A percentile compares a stretch with the other conserved stretches of the same genome.
These are phyloP conservation scores for Geotrichum macrosporum DNA, from an alignment of 1,139 yeast genomes.

Conservation along the genomic window DNA sequence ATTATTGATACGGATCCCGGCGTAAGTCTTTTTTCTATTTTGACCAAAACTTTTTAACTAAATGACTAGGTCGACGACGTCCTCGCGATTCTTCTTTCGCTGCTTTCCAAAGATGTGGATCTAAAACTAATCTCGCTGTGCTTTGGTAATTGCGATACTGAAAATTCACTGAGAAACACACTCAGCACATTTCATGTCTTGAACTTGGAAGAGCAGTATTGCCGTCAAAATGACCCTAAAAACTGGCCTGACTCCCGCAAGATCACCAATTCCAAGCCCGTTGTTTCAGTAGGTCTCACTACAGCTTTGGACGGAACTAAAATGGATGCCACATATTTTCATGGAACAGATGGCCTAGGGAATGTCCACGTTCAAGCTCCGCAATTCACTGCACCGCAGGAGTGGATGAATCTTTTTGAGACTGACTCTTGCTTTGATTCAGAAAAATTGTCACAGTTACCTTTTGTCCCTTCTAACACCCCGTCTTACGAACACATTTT, in stretches of 20 bases:
- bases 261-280: slow-evolving; percentile 27
- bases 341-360: slow-evolving; percentile 43
- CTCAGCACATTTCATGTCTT: slow-evolving; percentile 39
- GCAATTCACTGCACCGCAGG: slow-evolving; percentile 36
- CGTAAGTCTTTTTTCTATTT: slow-evolving; percentile 23
- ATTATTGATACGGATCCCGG: slow-evolving; percentile 44
- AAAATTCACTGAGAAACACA: slow-evolving; percentile 38
- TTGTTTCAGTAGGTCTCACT: slow-evolving; percentile 37
- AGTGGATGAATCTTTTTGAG: slow-evolving; percentile 32
- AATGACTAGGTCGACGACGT: slow-evolving; percentile 40
- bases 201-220: slow-evolving; percentile 32
- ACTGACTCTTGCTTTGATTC: slow-evolving; percentile 9
- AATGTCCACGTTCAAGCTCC: slow-evolving; percentile 39
- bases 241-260: slow-evolving; percentile 26
- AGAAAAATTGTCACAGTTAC: slow-evolving; percentile 28
- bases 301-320: slow-evolving; percentile 35
- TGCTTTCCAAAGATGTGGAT: slow-evolving; percentile 35
- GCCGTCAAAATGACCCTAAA: slow-evolving; percentile 26
- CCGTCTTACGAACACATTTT: slow-evolving; percentile 39
- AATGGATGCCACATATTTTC: slow-evolving; percentile 42
- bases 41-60: slow-evolving; percentile 1
- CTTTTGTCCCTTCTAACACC: slow-evolving; percentile 33
- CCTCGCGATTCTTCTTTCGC: slow-evolving; percentile 40
- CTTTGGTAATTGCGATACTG: slow-evolving; percentile 41
- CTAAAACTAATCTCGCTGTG: slow-evolving; percentile 40